These are phyloP conservation scores for Creolimax fragrantissima DNA, from an alignment of 78 protist species.

Conservation along the genomic window DNA sequence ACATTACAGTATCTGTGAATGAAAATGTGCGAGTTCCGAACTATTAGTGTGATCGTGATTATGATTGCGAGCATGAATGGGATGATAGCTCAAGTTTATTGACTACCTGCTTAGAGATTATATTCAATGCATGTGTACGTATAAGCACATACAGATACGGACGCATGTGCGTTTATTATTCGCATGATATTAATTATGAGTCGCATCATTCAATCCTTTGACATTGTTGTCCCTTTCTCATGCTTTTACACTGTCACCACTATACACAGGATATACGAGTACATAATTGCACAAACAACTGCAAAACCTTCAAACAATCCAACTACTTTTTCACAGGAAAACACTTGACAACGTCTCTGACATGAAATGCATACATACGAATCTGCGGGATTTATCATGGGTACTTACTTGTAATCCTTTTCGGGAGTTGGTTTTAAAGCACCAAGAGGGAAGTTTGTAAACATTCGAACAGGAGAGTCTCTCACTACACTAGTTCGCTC, in stretches of 20 bases:
- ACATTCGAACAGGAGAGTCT: neutral
- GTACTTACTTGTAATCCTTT: neutral
- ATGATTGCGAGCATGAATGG: neutral
- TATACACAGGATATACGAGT: neutral
- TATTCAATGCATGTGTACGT: neutral
- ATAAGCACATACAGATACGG: neutral
- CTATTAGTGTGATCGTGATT: neutral
- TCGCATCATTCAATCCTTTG: no score
- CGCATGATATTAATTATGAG: no score
- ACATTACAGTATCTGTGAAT: neutral
- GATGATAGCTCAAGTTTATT: neutral
- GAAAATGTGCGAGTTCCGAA: neutral
- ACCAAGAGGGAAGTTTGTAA: neutral
- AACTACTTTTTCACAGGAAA: no score
- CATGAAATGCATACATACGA: neutral
- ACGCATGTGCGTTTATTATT: neutral
- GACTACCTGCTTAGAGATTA: neutral
- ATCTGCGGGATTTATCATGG: neutral
- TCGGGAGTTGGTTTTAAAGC: neutral
- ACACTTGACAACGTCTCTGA: no score
- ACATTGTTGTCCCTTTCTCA: no score
- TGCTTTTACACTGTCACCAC: no score
- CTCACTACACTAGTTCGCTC: neutral
- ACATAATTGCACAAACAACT: neutral
- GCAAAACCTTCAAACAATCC: neutral